phyloP scores from a whole-genome alignment of 1,284 basidiomycete species.

The Ceratorhiza oryzae-sativae region DNA sequence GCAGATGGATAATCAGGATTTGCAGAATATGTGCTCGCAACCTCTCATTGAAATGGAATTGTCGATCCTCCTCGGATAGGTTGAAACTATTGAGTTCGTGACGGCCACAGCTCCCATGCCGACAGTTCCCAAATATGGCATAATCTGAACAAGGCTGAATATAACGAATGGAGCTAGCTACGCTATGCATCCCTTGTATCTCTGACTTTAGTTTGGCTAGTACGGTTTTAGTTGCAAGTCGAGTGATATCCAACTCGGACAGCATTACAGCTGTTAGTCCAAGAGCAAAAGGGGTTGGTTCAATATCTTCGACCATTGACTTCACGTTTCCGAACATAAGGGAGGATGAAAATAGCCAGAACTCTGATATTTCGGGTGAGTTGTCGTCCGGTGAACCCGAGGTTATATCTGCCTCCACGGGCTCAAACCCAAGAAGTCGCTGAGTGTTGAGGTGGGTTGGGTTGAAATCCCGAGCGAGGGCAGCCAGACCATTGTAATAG shows the following conservation, averaged over 20 bases:
- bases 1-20: background rate
- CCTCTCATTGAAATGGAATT: conserved; percentile 9
- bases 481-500: background rate
- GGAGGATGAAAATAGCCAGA: conserved; percentile 14
- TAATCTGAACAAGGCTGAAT: conserved; percentile 21
- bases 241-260: conserved; percentile 11
- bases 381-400: background rate
- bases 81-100: conserved; percentile 1
- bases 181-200: background rate
- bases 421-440: conserved; percentile 28
- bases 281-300: conserved; percentile 1
- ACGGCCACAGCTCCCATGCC: background rate
- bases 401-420: background rate
- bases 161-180: background rate
- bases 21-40: conserved; percentile 27
- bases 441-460: background rate
- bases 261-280: background rate
- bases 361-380: background rate
- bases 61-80: background rate
- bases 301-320: background rate
- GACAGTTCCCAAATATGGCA: conserved; percentile 31
- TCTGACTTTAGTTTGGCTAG: background rate
- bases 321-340: conserved; percentile 3
- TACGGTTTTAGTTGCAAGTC: conserved; percentile 1
- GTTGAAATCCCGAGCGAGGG: background rate